phyloP scores from a whole-genome alignment of 2,329 filamentous ascomycete genomes.

The Aspergillus sp. region DNA sequence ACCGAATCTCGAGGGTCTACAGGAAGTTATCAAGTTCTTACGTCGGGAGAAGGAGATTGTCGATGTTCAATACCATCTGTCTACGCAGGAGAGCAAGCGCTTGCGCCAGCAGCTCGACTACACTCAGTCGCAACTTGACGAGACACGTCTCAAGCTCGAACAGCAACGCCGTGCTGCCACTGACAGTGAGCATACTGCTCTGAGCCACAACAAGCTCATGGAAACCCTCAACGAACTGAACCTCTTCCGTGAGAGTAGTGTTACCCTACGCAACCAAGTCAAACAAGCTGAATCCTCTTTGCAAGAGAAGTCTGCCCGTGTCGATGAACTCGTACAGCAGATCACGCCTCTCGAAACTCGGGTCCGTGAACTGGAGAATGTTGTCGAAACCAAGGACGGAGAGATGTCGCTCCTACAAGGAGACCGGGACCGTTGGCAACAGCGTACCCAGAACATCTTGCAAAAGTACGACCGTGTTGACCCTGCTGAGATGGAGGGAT shows the following conservation, averaged over 20 bases:
- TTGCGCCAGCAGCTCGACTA: conserved; percentile 87
- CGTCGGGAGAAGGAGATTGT: conserved; percentile 96
- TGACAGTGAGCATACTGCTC: conserved; percentile 64
- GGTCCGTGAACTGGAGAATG: conserved; percentile 74
- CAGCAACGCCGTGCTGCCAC: conserved; percentile 75
- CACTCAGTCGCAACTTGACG: conserved; percentile 78
- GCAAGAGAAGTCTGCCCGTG: conserved; percentile 63
- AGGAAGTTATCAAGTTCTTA: conserved; percentile 85
- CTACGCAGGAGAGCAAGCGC: conserved; percentile 78
- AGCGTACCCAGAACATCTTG: conserved; percentile 89
- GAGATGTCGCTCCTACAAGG: conserved; percentile 84
- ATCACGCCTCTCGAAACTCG: conserved; percentile 76
- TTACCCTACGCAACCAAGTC: conserved; percentile 80
- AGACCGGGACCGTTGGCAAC: conserved; percentile 91
- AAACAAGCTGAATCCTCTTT: conserved; percentile 71
- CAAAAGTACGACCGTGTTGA: conserved; percentile 95
- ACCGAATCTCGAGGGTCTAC: conserved; percentile 64
- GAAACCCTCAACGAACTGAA: conserved; percentile 94
- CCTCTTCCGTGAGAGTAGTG: conserved; percentile 88
- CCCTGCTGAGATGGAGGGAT: conserved; percentile 80
- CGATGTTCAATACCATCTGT: conserved; percentile 90
- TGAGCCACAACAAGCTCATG: conserved; percentile 84
- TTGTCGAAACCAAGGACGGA: conserved; percentile 72
- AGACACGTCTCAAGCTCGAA: conserved; percentile 78
- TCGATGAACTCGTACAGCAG: conserved; percentile 66